phyloP scores from a whole-genome alignment of 805 yeast species.

The Saccharomycopsis babjevae region DNA sequence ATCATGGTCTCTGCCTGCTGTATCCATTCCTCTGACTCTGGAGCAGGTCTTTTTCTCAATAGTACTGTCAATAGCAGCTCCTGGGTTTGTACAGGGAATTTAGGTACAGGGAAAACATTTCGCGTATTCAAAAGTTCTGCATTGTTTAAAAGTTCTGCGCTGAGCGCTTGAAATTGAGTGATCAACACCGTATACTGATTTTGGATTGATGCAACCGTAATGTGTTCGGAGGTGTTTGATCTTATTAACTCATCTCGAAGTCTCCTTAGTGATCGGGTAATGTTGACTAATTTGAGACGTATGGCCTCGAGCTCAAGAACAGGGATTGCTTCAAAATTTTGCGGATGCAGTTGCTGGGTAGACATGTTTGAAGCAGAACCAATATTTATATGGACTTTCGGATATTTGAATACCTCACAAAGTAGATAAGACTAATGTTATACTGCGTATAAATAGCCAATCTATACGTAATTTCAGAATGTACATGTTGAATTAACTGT shows the following conservation, averaged over 20 bases:
- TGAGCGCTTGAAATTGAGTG: slow-evolving; percentile 74
- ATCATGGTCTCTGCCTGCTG: slow-evolving; percentile 27
- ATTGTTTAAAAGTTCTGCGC: slow-evolving; percentile 54
- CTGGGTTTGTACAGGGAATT: slow-evolving; percentile 77
- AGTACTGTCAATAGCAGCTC: slow-evolving; percentile 77
- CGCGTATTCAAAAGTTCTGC: slow-evolving; percentile 50
- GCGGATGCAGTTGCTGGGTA: slow-evolving; percentile 1
- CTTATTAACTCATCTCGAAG: slow-evolving; percentile 39
- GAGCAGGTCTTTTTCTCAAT: slow-evolving; percentile 75
- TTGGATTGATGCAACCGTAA: slow-evolving; percentile 51
- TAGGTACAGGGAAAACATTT: slow-evolving; percentile 74
- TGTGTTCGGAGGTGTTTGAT: slow-evolving; percentile 34
- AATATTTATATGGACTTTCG: too few relatives aligned
- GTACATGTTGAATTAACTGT: background rate
- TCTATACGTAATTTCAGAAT: too few relatives aligned
- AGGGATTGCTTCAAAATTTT: slow-evolving; percentile 32
- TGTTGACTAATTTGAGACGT: slow-evolving; percentile 30
- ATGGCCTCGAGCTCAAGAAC: slow-evolving; percentile 52
- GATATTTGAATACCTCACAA: too few relatives aligned
- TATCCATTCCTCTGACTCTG: slow-evolving; percentile 88
- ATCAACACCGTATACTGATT: slow-evolving; percentile 75
- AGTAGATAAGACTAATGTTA: too few relatives aligned
- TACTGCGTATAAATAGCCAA: too few relatives aligned
- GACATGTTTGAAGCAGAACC: background rate
- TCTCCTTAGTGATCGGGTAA: slow-evolving; percentile 49